phyloP scores from a whole-genome alignment of 2,329 filamentous ascomycete species.

The Colletotrichum sp. region DNA sequence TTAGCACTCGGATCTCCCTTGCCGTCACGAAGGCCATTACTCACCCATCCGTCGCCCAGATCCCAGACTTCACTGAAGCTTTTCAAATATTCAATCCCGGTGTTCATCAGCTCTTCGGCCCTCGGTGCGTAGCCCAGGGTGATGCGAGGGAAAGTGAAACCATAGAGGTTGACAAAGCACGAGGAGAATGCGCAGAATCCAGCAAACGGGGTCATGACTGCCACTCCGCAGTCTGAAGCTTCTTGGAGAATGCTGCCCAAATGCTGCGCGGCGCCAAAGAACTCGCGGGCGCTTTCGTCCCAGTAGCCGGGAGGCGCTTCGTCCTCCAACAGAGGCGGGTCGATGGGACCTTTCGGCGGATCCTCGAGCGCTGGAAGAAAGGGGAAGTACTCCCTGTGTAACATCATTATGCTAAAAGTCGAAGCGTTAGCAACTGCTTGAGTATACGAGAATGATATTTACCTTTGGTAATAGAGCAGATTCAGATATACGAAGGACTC shows the following conservation, averaged over 20 bases:
- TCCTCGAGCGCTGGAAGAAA: slow-evolving; percentile 42
- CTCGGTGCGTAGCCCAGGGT: slow-evolving; percentile 36
- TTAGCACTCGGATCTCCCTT: not conserved
- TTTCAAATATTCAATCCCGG: slow-evolving; percentile 30
- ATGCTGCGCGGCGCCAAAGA: slow-evolving; percentile 41
- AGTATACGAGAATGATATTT: not conserved
- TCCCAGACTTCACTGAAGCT: slow-evolving; percentile 32
- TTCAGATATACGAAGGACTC: slow-evolving; percentile 49
- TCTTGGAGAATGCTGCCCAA: slow-evolving; percentile 41
- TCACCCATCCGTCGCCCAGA: slow-evolving; percentile 33
- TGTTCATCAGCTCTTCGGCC: slow-evolving; percentile 24
- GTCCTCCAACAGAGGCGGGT: slow-evolving; percentile 42
- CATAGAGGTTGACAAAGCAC: slow-evolving; percentile 46
- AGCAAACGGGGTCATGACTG: slow-evolving; percentile 44
- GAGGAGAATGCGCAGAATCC: slow-evolving; percentile 53
- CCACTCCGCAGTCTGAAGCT: slow-evolving; percentile 38
- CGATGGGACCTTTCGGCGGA: slow-evolving; percentile 41
- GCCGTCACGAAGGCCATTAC: not conserved
- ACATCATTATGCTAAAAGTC: slow-evolving; percentile 39
- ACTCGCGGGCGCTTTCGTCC: slow-evolving; percentile 38
- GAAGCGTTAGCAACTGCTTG: not conserved
- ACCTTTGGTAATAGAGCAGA: slow-evolving; percentile 49
- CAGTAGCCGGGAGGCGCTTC: slow-evolving; percentile 44
- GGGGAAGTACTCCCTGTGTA: slow-evolving; percentile 48
- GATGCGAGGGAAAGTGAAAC: slow-evolving; percentile 44